phyloP scores from a whole-genome alignment of 2,329 filamentous ascomycete species.

The Colletotrichum shisoi region DNA sequence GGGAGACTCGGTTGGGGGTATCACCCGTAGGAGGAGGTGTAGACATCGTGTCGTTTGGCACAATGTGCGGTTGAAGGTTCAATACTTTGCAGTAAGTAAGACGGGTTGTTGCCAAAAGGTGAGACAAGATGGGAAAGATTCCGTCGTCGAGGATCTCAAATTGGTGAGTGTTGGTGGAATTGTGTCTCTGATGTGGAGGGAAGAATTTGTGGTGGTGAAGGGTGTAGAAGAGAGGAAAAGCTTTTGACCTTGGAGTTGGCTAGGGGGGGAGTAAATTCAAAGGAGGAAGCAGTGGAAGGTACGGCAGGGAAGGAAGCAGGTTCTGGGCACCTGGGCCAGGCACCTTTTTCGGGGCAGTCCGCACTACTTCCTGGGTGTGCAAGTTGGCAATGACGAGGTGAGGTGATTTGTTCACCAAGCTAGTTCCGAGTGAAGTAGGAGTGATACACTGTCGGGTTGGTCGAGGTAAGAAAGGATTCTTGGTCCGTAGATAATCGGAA shows the following conservation, averaged over 20 bases:
- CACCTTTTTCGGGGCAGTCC: neutral
- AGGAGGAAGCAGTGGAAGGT: slow-evolving; percentile 13
- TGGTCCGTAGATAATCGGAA: neutral
- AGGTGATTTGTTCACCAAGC: neutral
- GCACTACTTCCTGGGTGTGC: neutral
- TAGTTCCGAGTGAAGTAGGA: slow-evolving; percentile 7
- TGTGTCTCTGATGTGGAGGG: slow-evolving; percentile 22
- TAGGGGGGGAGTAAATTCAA: neutral
- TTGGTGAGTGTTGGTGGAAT: slow-evolving; percentile 3
- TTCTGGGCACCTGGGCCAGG: neutral
- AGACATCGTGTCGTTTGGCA: slow-evolving; percentile 31
- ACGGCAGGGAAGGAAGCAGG: slow-evolving; percentile 30
- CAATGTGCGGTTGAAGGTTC: slow-evolving; percentile 15
- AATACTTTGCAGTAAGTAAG: slow-evolving; percentile 34
- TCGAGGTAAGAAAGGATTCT: neutral
- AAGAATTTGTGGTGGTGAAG: slow-evolving; percentile 21
- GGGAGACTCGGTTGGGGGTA: slow-evolving; percentile 29
- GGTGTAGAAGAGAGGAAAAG: slow-evolving; percentile 12
- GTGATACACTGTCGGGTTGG: slow-evolving; percentile 1
- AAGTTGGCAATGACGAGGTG: slow-evolving; percentile 1
- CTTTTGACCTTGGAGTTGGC: slow-evolving; percentile 11
- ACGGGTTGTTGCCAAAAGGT: slow-evolving; percentile 33
- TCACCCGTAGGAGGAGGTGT: slow-evolving; percentile 25
- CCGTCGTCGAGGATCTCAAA: slow-evolving; percentile 22
- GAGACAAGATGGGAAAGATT: slow-evolving; percentile 37